phyloP scores from a whole-genome alignment of 192 early-diverging fungal genomes.

The Neocallimastix lanati region DNA sequence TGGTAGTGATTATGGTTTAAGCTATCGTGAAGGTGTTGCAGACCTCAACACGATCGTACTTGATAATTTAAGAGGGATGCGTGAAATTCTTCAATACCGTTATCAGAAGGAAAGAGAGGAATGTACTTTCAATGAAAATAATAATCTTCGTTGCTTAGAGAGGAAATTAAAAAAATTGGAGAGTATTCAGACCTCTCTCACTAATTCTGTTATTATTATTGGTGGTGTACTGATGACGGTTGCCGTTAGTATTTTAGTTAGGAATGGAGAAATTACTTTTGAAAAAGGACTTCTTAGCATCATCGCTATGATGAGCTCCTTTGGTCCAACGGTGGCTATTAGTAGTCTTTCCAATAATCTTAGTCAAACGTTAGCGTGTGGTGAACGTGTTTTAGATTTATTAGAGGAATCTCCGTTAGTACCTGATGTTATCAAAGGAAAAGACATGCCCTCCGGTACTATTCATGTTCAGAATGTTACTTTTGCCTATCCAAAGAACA shows the following conservation, averaged over 20 bases:
- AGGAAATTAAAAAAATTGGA: not conserved
- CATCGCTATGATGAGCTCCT: not conserved
- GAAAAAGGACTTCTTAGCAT: not conserved
- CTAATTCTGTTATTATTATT: not conserved
- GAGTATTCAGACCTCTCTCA: not conserved
- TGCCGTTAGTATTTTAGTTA: not conserved
- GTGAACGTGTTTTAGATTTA: not conserved
- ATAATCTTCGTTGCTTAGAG: not conserved
- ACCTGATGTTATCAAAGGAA: not conserved
- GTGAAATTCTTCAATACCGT: not conserved
- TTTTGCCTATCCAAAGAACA: not conserved
- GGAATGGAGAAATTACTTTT: not conserved
- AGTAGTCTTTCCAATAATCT: not conserved
- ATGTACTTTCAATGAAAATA: not conserved
- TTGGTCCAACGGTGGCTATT: not conserved
- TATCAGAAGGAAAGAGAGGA: not conserved
- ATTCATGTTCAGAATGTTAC: not conserved
- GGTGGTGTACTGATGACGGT: not conserved
- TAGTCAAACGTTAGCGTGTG: not conserved
- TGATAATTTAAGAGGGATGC: not conserved
- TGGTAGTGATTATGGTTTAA: not conserved
- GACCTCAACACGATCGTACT: not conserved
- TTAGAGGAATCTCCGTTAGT: not conserved
- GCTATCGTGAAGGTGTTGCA: not conserved
- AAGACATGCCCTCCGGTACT: not conserved